Percentiles rank a stretch among this genome's conserved stretches.
phyloP scores from a whole-genome alignment of 768 basidiomycete genomes.

The Lentinula lateritia region DNA sequence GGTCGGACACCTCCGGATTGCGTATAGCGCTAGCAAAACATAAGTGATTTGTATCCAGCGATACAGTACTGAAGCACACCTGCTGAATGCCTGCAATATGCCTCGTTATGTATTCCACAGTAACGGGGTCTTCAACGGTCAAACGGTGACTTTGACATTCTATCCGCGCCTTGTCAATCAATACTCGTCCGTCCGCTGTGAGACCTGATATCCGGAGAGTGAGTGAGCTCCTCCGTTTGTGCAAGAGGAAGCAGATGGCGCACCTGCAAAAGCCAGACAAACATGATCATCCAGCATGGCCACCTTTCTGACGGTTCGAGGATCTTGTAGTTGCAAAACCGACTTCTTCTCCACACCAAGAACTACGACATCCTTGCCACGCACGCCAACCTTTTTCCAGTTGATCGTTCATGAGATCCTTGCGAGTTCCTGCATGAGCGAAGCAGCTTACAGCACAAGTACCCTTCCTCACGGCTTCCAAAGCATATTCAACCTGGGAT shows the following conservation, averaged over 20 bases:
- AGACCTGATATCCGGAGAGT: constrained; percentile 51
- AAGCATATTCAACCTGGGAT: constrained; percentile 91
- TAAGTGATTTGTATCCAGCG: neutral
- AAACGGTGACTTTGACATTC: constrained; percentile 97
- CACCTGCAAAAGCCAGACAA: constrained; percentile 96
- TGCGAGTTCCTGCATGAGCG: neutral
- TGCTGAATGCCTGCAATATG: constrained; percentile 99
- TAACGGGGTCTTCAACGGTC: constrained; percentile 97
- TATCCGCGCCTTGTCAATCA: constrained; percentile 96
- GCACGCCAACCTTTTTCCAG: constrained; percentile 76
- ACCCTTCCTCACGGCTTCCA: constrained; percentile 95
- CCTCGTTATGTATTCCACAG: constrained; percentile 96
- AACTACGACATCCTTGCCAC: constrained; percentile 91
- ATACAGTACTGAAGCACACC: constrained; percentile 35
- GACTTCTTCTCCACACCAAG: constrained; percentile 99
- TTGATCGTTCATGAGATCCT: neutral
- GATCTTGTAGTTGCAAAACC: constrained; percentile 94
- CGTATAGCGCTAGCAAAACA: constrained; percentile 71
- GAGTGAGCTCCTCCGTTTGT: neutral
- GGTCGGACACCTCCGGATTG: constrained; percentile 98
- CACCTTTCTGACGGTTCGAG: constrained; percentile 94
- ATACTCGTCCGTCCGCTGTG: constrained; percentile 94
- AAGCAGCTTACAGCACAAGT: constrained; percentile 79
- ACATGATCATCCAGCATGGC: constrained; percentile 98
- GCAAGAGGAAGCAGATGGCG: constrained; percentile 16